Evolutionary conservation across 306 rosid species (phyloP).

Genomic region (Ochetophila trinervis): DNA sequence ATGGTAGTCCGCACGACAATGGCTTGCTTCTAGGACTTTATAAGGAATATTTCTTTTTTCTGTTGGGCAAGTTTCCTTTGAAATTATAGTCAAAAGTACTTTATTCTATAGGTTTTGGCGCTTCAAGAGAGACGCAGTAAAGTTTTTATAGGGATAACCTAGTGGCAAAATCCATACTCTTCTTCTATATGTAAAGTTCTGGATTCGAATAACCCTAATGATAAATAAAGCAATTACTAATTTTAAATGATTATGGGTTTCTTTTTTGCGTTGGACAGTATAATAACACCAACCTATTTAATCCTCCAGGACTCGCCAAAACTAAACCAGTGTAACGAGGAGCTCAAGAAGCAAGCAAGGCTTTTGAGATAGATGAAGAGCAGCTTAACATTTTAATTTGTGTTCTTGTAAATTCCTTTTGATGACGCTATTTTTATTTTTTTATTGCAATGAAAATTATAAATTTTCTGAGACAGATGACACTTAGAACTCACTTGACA

Average conservation of each 20-base stretch:
- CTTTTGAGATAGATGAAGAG: constrained; percentile 83
- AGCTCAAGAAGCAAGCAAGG: constrained; percentile 90
- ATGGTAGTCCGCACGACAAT: too few species aligned
- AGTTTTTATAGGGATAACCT: too few species aligned
- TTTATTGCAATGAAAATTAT: too few species aligned
- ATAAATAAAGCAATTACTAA: neutral
- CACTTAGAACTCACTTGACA: too few species aligned
- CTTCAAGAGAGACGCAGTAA: neutral
- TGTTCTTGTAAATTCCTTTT: too few species aligned
- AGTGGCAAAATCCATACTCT: too few species aligned
- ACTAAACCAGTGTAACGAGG: constrained; percentile 75
- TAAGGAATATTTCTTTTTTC: neutral
- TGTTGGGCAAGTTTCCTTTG: neutral
- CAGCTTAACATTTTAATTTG: constrained; percentile 45
- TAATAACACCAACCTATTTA: constrained; percentile 8
- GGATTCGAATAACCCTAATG: too few species aligned
- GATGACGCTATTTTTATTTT: too few species aligned
- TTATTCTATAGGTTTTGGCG: neutral
- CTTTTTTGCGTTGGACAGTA: constrained; percentile 1
- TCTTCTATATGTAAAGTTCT: too few species aligned
- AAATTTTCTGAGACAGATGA: too few species aligned
- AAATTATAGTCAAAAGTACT: neutral
- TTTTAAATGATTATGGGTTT: neutral
- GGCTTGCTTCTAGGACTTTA: too few species aligned
- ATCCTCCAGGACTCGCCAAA: constrained; percentile 63